Evolutionary conservation across 192 early-diverging fungal genomes (phyloP).

Genomic region (Umbelopsis sp.): DNA sequence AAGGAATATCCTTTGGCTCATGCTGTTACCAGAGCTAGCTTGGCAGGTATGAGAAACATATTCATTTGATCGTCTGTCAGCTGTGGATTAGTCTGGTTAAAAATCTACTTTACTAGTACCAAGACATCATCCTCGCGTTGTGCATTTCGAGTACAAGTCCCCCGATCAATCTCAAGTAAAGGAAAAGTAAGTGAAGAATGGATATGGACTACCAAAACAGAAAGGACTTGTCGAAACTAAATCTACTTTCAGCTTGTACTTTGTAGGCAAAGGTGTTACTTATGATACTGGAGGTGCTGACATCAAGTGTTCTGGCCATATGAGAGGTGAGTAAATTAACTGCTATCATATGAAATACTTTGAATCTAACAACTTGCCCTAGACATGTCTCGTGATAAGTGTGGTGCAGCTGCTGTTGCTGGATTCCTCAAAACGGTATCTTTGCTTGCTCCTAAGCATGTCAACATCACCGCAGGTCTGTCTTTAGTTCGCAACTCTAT

Average conservation of each 20-base stretch:
- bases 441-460: constrained; percentile 60
- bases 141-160: constrained; percentile 70
- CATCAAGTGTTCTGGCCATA: constrained; percentile 79
- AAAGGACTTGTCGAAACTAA: not conserved
- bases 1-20: constrained; percentile 84
- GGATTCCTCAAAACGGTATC: constrained; percentile 81
- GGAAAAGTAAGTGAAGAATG: constrained; percentile 61
- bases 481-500: constrained; percentile 84
- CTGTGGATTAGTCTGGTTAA: not conserved
- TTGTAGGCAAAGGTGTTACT: constrained; percentile 91
- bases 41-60: constrained; percentile 55
- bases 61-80: not conserved
- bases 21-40: constrained; percentile 73
- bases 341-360: not conserved
- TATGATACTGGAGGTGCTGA: constrained; percentile 91
- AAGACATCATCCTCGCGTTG: constrained; percentile 67
- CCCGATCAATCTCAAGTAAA: constrained; percentile 70
- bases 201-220: not conserved
- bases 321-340: constrained; percentile 57
- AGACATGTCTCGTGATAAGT: constrained; percentile 90
- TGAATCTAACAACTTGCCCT: not conserved
- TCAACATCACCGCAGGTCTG: constrained; percentile 73
- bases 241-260: constrained; percentile 60
- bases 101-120: constrained; percentile 42
- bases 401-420: constrained; percentile 81